Percentiles rank a stretch among this genome's conserved stretches.
Evolutionary conservation across 257 asterid species (phyloP).

Genomic region (Solanum chaucha): DNA sequence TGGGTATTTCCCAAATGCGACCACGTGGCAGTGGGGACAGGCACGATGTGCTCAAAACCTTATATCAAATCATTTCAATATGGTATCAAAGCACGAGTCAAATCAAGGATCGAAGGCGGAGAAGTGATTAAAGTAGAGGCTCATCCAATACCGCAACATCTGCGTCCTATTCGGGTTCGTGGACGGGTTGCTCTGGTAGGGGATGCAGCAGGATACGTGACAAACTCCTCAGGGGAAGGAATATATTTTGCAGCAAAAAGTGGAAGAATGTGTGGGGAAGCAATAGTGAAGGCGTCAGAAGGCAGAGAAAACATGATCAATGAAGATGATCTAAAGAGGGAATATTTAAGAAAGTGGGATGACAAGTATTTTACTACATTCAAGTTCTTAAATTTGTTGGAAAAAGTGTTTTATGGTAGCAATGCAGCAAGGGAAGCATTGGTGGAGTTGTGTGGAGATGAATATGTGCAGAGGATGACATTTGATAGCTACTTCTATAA

Average conservation of each 20-base stretch:
- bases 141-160: slow-evolving; percentile 81
- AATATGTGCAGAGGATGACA: slow-evolving; percentile 76
- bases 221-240: slow-evolving; percentile 75
- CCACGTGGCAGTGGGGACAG: slow-evolving; percentile 87
- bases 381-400: slow-evolving; percentile 51
- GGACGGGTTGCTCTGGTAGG: slow-evolving; percentile 66
- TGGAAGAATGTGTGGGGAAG: slow-evolving; percentile 79
- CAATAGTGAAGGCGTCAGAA: slow-evolving; percentile 50
- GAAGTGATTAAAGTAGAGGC: slow-evolving; percentile 57
- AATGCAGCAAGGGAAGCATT: slow-evolving; percentile 74
- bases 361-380: slow-evolving; percentile 52
- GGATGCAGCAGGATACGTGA: slow-evolving; percentile 77
- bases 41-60: slow-evolving; percentile 37
- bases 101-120: slow-evolving; percentile 36
- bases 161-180: slow-evolving; percentile 47
- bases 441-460: slow-evolving; percentile 75
- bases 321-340: slow-evolving; percentile 60
- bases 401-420: slow-evolving; percentile 57
- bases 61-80: slow-evolving; percentile 41
- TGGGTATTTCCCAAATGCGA: slow-evolving; percentile 93
- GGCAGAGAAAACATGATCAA: slow-evolving; percentile 47
- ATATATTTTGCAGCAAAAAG: slow-evolving; percentile 73
- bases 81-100: slow-evolving; percentile 36
- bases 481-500: slow-evolving; percentile 75
- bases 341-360: slow-evolving; percentile 74